These are phyloP conservation scores for Nakataea oryzae DNA, from an alignment of 2,329 filamentous ascomycete genomes.

Conservation along the genomic window DNA sequence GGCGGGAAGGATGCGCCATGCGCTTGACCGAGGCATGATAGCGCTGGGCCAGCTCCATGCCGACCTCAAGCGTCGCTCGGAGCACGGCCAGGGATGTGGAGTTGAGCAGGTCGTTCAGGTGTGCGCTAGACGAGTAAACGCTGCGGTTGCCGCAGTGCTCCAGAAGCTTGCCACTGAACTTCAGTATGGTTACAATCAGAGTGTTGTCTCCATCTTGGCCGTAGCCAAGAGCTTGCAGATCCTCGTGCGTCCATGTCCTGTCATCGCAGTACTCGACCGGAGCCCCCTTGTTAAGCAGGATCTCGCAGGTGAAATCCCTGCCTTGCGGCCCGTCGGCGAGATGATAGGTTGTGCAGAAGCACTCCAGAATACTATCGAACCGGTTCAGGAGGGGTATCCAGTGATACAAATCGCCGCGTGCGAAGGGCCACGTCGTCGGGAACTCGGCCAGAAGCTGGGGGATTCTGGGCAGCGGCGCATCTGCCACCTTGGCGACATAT, in stretches of 20 bases:
- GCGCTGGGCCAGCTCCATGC: slow-evolving; percentile 78
- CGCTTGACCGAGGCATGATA: slow-evolving; percentile 86
- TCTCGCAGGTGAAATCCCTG: slow-evolving; percentile 58
- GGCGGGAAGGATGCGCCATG: slow-evolving; percentile 50
- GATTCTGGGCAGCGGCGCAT: slow-evolving; percentile 63
- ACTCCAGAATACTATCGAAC: slow-evolving; percentile 81
- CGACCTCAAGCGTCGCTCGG: slow-evolving; percentile 67
- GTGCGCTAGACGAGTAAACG: slow-evolving; percentile 87
- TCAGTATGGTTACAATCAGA: slow-evolving; percentile 68
- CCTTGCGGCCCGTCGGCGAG: slow-evolving; percentile 72
- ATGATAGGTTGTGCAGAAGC: slow-evolving; percentile 70
- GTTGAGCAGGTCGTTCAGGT: slow-evolving; percentile 81
- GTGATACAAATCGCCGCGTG: slow-evolving; percentile 90
- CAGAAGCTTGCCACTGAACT: slow-evolving; percentile 78
- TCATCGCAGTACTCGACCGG: slow-evolving; percentile 40
- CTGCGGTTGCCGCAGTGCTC: slow-evolving; percentile 96
- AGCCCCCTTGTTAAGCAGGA: slow-evolving; percentile 50
- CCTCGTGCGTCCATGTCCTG: slow-evolving; percentile 31
- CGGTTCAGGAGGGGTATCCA: slow-evolving; percentile 93
- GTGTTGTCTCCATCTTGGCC: slow-evolving; percentile 66
- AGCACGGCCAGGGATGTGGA: slow-evolving; percentile 74
- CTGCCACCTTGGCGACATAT: slow-evolving; percentile 64
- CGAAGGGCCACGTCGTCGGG: slow-evolving; percentile 87
- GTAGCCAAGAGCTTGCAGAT: slow-evolving; percentile 52
- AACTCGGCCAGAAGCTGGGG: slow-evolving; percentile 69